Evolutionary conservation across 1,284 basidiomycete species (phyloP), one percentile per base, ranked within the genome.

Genomic region (Sporisorium graminicola): DNA sequence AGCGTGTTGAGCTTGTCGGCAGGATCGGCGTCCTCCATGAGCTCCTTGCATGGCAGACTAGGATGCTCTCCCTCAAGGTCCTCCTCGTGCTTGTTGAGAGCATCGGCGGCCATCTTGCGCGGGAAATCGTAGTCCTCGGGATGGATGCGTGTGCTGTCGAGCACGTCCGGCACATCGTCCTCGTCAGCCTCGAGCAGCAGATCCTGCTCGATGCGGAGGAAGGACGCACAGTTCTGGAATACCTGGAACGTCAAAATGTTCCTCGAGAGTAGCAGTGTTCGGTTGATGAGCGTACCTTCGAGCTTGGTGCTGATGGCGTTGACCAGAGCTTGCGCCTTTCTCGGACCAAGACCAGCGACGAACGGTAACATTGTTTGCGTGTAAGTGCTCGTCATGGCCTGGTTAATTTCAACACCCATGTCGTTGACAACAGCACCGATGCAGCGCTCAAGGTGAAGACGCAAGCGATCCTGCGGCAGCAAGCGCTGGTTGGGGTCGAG

Each of bases 51-150:
- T 10, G 80, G 77, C 55, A 79, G 33, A 58, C 80, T 82, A 8
- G 78, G 65, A 40, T 85, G 82, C 64, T 82, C 78, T 44, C 77
- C 78, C 40, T 83, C 82, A 33, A 83, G 69, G 62, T 85, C 84
- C 69, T 85, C 84, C 54, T 82, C 83, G 69, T 83, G 82, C 35
- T 94, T 90, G 82, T 98, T 96, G 26, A 98, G 90, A 8, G 96
- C 94, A 86, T 98, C 96, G 13, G 94, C 94, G 37, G 97, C 96
- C 94, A 99, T 98, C 88, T 99, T 98, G 50, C 94, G 91, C 1
- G 97, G 96, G 60, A 98, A 90, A 81, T 98, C 94, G 86, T 99
- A 99, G 87, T 99, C 96, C 86, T 98, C 95, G 0, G 94, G 94
- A 86, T 99, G 97, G 71, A 99, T 94, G 16, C 97, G 92, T 24